phyloP scores from a whole-genome alignment of 2,329 filamentous ascomycete species.

The Pseudonectria foliicola region DNA sequence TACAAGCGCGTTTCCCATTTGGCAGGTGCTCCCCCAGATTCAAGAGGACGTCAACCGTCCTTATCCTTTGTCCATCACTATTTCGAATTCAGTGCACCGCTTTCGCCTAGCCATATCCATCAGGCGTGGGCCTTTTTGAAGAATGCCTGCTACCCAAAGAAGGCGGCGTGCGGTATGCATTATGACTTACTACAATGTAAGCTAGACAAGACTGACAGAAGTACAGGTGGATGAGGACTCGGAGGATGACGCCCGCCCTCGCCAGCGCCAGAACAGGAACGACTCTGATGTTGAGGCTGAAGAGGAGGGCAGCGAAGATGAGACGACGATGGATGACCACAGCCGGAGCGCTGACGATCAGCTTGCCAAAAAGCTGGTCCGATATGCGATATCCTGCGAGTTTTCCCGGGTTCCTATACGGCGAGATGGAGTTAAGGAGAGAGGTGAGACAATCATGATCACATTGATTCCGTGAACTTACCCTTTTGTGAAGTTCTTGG shows the following conservation, averaged over 20 bases:
- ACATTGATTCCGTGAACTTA: too few species aligned
- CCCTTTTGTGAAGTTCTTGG: constrained; percentile 55
- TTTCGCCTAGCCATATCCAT: too few species aligned
- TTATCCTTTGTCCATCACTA: too few species aligned
- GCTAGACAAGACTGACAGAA: constrained; percentile 2
- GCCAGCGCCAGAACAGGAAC: constrained; percentile 24
- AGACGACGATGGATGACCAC: constrained; percentile 25
- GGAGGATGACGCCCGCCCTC: constrained; percentile 26
- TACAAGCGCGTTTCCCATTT: too few species aligned
- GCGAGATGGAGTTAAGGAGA: constrained; percentile 56
- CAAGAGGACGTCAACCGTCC: too few species aligned
- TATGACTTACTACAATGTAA: constrained; percentile 4
- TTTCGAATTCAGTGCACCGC: too few species aligned
- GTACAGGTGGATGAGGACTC: constrained; percentile 19
- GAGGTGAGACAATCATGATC: constrained; percentile 35
- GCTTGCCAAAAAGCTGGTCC: constrained; percentile 59
- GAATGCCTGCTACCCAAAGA: constrained; percentile 29
- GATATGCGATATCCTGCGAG: constrained; percentile 61
- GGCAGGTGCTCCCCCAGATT: too few species aligned
- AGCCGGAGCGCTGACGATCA: constrained; percentile 40
- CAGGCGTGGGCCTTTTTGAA: too few species aligned
- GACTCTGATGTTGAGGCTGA: constrained; percentile 26
- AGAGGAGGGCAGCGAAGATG: constrained; percentile 32
- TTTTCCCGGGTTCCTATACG: constrained; percentile 53
- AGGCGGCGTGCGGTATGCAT: constrained; percentile 26